These are phyloP conservation scores for Somion occarium DNA, from an alignment of 1,284 basidiomycete genomes.

Conservation along the genomic window DNA sequence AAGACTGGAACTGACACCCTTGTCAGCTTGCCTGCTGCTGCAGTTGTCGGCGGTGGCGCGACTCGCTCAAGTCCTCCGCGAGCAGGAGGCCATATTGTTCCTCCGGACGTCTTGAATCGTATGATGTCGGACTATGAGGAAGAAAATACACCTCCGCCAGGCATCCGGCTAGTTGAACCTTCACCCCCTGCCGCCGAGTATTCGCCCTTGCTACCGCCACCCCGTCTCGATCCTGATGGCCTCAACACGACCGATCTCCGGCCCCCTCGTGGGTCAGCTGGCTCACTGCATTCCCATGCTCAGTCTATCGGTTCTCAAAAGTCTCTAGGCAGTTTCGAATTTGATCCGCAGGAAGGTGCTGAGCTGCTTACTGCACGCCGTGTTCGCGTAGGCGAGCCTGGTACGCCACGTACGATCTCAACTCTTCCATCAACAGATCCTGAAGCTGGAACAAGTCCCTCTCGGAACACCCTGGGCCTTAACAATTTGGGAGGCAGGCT, in stretches of 20 bases:
- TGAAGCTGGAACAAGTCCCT: slow-evolving; percentile 20
- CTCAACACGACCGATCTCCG: slow-evolving; percentile 33
- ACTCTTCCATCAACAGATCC: slow-evolving; percentile 14
- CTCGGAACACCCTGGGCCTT: slow-evolving; percentile 34
- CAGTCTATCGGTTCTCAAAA: slow-evolving; percentile 24
- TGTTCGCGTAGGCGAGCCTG: slow-evolving; percentile 46
- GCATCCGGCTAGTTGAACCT: slow-evolving; percentile 24
- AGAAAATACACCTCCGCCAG: slow-evolving; percentile 11
- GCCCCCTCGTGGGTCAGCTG: slow-evolving; percentile 23
- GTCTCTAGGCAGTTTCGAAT: slow-evolving; percentile 18
- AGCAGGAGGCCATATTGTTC: slow-evolving; percentile 24
- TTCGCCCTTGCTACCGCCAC: slow-evolving; percentile 38
- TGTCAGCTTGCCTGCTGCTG: slow-evolving; percentile 25
- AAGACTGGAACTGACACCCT: slow-evolving; percentile 25
- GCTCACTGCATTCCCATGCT: slow-evolving; percentile 20
- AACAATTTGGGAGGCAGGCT: slow-evolving; percentile 37
- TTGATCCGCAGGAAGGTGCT: slow-evolving; percentile 32
- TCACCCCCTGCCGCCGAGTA: slow-evolving; percentile 21
- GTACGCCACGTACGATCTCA: slow-evolving; percentile 17
- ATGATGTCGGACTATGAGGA: slow-evolving; percentile 18
- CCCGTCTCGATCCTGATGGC: slow-evolving; percentile 29
- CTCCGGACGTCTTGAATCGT: slow-evolving; percentile 26
- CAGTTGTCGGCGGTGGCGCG: slow-evolving; percentile 15
- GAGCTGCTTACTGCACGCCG: slow-evolving; percentile 56
- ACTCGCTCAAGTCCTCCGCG: slow-evolving; percentile 14